phyloP scores from a whole-genome alignment of 495 filamentous ascomycete species.

The Aspergillus kassunensis region DNA sequence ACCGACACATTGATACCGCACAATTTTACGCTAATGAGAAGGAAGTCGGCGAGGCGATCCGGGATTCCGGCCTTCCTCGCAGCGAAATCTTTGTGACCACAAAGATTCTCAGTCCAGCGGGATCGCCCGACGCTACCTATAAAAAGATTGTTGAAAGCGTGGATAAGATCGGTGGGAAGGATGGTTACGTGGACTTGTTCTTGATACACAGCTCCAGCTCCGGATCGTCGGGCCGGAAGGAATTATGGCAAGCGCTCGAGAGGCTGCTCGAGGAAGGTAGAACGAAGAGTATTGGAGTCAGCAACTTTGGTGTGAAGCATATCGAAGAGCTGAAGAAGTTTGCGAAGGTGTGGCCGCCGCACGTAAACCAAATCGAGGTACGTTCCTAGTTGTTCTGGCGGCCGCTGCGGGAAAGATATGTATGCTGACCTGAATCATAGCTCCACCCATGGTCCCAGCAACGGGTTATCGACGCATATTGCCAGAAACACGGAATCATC shows the following conservation, averaged over 20 bases:
- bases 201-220: constrained; percentile 61
- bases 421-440: constrained; percentile 28
- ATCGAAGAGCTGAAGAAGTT: constrained; percentile 60
- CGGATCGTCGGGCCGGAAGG: constrained; percentile 49
- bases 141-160: constrained; percentile 57
- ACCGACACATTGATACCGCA: constrained; percentile 71
- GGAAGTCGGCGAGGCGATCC: constrained; percentile 61
- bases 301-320: constrained; percentile 61
- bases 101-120: constrained; percentile 57
- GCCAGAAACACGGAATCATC: constrained; percentile 55
- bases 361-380: constrained; percentile 69
- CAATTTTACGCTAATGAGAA: constrained; percentile 67
- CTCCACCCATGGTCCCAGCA: constrained; percentile 69
- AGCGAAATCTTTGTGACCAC: constrained; percentile 62
- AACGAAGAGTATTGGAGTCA: constrained; percentile 62
- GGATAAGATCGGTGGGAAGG: constrained; percentile 53
- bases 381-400: constrained; percentile 9
- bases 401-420: background rate
- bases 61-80: constrained; percentile 49
- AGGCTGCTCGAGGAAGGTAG: constrained; percentile 53
- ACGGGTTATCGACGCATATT: constrained; percentile 56
- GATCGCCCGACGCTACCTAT: constrained; percentile 56
- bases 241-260: constrained; percentile 66
- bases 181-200: constrained; percentile 67
- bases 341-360: constrained; percentile 60